Evolutionary conservation across 225 moss, liverwort and hornwort species (phyloP).

Genomic region (Polytrichum formosum): DNA sequence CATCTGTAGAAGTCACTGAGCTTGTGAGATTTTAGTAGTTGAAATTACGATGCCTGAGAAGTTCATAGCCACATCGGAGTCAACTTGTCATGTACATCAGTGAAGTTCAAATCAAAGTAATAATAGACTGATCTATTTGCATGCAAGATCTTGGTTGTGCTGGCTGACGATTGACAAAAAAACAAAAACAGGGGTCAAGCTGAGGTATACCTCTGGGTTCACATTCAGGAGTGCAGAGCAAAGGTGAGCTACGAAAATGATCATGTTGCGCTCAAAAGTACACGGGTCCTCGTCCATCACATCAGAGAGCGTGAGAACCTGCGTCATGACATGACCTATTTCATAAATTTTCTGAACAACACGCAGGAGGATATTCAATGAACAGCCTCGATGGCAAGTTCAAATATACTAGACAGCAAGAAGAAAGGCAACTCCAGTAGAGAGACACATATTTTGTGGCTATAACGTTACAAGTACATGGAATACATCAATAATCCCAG

Average conservation of each 20-base stretch:
- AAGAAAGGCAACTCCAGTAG: no score
- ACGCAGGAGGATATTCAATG: background rate
- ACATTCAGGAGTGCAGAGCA: conserved; percentile 66
- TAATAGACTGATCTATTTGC: no score
- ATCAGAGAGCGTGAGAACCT: conserved; percentile 67
- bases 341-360: no score
- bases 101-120: no score
- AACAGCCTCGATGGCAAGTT: background rate
- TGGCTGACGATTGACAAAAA: conserved; percentile 3
- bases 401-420: background rate
- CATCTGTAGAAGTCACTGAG: no score
- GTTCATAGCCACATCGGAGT: background rate
- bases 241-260: conserved; percentile 73
- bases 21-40: no score
- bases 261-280: conserved; percentile 69
- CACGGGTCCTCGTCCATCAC: conserved; percentile 56
- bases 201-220: conserved; percentile 46
- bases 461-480: background rate
- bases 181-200: background rate
- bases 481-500: background rate
- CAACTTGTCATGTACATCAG: no score
- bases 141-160: conserved; percentile 1
- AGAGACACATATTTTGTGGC: no score
- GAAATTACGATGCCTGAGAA: background rate
- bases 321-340: background rate